Evolutionary conservation across 768 basidiomycete species (phyloP), one percentile per base, ranked within the genome.

Genomic region (Glaciozyma antarctica): DNA sequence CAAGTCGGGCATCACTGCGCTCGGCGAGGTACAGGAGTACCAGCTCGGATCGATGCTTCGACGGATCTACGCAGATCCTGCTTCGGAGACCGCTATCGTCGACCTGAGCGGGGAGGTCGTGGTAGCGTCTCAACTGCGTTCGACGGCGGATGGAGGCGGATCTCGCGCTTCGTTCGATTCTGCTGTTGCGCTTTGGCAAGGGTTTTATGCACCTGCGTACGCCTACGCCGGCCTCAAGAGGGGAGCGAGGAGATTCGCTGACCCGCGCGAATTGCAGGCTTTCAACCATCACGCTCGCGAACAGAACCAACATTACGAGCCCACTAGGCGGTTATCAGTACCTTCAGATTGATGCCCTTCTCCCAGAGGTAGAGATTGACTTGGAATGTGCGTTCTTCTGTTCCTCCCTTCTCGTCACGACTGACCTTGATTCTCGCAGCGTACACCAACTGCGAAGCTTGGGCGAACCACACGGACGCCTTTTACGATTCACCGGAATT

Each of bases 281-380:
- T 7, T 53, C 81, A 57, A 82, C 77, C 24, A 82, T 79, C 19
- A 82, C 81, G 0, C 78, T 88, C n/a, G 84, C 87, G 2, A 85
- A 89, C 71, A 83, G 85, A 2, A 80, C 84, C 3, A 81, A 75
- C 16, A 75, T 88, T 62, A 74, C 75, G 3, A 84, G 81, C 13
- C 86, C 88, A 6, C 75, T 87, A 2, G 76, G 75, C 22, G 88
- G 88, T 12, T 88, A 87, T 74, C 86, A 87, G 77, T 91, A 90
- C 70, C 82, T 92, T 59, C 88, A 89, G n/a, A 81, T 85, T 83
- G 65, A 57, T 78, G 76, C 32, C 4, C 65, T 44, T 16, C 15
- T 59, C n/a, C 38, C 52, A 3, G 17, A 10, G 0, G 64, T 64
- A 55, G 66, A 67, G 41, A 61, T 67, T 34, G 63, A 67, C n/a